These are phyloP conservation scores for Dioscorea alata DNA, from an alignment of 106 monocot species.

Conservation along the genomic window DNA sequence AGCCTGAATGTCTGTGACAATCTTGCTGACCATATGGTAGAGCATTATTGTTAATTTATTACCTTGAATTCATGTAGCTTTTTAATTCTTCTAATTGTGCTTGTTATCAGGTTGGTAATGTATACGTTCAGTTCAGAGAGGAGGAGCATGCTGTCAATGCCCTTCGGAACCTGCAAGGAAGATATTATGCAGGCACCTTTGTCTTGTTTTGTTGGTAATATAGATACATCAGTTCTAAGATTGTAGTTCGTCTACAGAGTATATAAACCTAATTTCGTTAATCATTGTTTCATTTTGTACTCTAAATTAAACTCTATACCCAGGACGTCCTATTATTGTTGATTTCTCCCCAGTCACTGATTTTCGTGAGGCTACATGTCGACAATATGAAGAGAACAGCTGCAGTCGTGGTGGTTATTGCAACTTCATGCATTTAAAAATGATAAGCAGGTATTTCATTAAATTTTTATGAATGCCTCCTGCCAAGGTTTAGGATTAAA, in stretches of 20 bases:
- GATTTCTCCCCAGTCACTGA: slow-evolving; percentile 60
- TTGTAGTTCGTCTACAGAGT: neutral
- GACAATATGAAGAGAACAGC: slow-evolving; percentile 54
- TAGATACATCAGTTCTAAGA: neutral
- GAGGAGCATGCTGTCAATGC: slow-evolving; percentile 48
- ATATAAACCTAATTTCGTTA: neutral
- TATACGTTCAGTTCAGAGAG: slow-evolving; percentile 51
- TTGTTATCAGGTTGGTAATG: slow-evolving; percentile 27
- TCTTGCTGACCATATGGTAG: slow-evolving; percentile 50
- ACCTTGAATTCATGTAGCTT: neutral
- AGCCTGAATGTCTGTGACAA: slow-evolving; percentile 56
- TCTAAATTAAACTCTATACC: neutral
- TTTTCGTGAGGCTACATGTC: slow-evolving; percentile 53
- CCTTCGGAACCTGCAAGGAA: slow-evolving; percentile 22
- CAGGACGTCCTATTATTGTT: slow-evolving; percentile 50
- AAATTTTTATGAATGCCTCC: neutral
- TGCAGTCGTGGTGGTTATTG: slow-evolving; percentile 55
- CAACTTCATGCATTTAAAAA: slow-evolving; percentile 54
- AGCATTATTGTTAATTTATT: neutral
- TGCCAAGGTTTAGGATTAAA: neutral
- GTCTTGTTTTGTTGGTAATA: neutral
- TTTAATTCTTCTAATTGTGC: slow-evolving; percentile 2
- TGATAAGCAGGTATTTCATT: slow-evolving; percentile 16
- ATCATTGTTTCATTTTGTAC: neutral
- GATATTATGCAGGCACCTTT: slow-evolving; percentile 21